These are phyloP conservation scores for Neckera pumila DNA, from an alignment of 225 moss, liverwort and hornwort genomes.

Conservation along the genomic window DNA sequence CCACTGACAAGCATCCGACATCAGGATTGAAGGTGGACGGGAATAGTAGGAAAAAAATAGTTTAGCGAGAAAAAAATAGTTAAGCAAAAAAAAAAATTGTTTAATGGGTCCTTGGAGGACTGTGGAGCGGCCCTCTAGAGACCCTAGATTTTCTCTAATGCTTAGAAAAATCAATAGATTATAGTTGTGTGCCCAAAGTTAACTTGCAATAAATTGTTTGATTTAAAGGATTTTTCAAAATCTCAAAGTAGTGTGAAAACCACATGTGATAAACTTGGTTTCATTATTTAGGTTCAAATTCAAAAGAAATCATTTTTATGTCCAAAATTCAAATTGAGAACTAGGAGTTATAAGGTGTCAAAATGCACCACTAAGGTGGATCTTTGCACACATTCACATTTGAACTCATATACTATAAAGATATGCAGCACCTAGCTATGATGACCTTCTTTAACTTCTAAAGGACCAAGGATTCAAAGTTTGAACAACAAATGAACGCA, in stretches of 20 bases:
- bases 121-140: too few relatives aligned
- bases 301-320: not conserved
- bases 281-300: not conserved
- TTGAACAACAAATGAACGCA: too few relatives aligned
- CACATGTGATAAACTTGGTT: not conserved
- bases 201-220: not conserved
- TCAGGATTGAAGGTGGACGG: too few relatives aligned
- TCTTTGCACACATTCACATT: not conserved
- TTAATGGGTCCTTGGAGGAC: too few relatives aligned
- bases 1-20: too few relatives aligned
- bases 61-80: too few relatives aligned
- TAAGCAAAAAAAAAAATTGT: too few relatives aligned
- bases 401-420: not conserved
- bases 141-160: too few relatives aligned
- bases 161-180: not conserved
- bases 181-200: accelerated
- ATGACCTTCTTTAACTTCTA: not conserved
- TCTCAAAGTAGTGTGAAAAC: not conserved
- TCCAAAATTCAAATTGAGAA: not conserved
- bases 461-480: too few relatives aligned
- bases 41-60: too few relatives aligned
- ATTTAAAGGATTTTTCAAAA: not conserved
- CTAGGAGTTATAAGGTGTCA: accelerated
- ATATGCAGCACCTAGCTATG: not conserved
- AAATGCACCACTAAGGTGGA: not conserved